Conservation (phyloP, 2,329 filamentous ascomycete genomes). For the Rhynchosporium secalis region DNA sequence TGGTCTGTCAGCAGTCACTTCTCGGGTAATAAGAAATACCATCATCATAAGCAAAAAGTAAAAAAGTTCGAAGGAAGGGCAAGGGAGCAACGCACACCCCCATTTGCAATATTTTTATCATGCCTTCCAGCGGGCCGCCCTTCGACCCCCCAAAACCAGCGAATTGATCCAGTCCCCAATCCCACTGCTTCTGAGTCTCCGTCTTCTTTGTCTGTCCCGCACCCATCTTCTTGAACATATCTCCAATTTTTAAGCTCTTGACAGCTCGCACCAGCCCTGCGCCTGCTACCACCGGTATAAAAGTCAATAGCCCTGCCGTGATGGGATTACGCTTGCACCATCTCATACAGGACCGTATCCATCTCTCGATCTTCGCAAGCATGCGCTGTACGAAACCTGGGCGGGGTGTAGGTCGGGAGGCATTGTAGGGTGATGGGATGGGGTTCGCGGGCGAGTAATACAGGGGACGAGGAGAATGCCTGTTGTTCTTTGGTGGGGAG, state of each 20-base stretch:
- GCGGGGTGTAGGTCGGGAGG: constrained; percentile 32
- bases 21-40: not conserved
- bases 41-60: not conserved
- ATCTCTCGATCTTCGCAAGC: constrained; percentile 25
- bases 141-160: constrained; percentile 33
- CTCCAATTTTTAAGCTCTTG: constrained; percentile 13
- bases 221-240: constrained; percentile 13
- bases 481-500: constrained; percentile 6
- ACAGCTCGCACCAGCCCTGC: constrained; percentile 23
- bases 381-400: constrained; percentile 32
- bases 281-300: constrained; percentile 31
- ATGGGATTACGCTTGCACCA: constrained; percentile 34
- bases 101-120: constrained; percentile 38
- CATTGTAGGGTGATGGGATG: constrained; percentile 32
- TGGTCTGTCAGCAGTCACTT: constrained; percentile 4
- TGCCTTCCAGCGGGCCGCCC: constrained; percentile 33
- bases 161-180: constrained; percentile 33
- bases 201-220: constrained; percentile 13
- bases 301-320: constrained; percentile 28
- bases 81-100: constrained; percentile 31
- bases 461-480: constrained; percentile 22
- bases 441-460: constrained; percentile 32
- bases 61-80: not conserved
- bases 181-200: constrained; percentile 25
- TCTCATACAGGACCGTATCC: constrained; percentile 22